These are phyloP conservation scores for Talaromyces nanjingensis DNA, from an alignment of 495 filamentous ascomycete species.

Conservation along the genomic window DNA sequence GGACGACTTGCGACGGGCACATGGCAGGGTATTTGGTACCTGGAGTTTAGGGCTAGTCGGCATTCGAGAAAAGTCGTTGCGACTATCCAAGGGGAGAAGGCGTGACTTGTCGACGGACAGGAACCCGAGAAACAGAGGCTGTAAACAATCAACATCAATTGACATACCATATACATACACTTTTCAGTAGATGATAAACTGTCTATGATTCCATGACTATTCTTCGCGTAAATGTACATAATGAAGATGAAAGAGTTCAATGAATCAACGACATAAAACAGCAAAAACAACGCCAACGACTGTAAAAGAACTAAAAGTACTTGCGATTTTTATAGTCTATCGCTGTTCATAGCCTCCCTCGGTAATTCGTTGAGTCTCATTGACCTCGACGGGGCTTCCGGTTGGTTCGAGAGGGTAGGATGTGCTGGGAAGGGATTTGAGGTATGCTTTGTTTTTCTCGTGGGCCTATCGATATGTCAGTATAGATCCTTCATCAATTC, in stretches of 20 bases:
- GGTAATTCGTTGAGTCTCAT: constrained; percentile 47
- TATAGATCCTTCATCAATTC: background rate
- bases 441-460: constrained; percentile 72
- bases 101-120: constrained; percentile 23
- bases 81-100: constrained; percentile 90
- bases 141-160: background rate
- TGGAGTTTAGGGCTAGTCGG: constrained; percentile 76
- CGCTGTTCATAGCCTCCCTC: constrained; percentile 46
- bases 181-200: background rate
- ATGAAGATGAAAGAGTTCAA: background rate
- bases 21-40: constrained; percentile 84
- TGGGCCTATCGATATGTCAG: constrained; percentile 55
- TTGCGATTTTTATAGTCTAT: constrained; percentile 27
- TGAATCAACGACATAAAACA: constrained; percentile 10
- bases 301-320: background rate
- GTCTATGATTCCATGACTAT: constrained; percentile 5
- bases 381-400: constrained; percentile 44
- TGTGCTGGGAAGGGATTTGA: constrained; percentile 71
- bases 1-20: constrained; percentile 68
- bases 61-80: constrained; percentile 80
- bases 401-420: constrained; percentile 64
- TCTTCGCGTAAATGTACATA: constrained; percentile 10
- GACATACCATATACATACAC: background rate
- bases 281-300: constrained; percentile 35
- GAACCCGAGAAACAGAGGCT: background rate